A percentile compares a stretch with the other conserved stretches of the same genome.
These are phyloP conservation scores for Sextonia rubra DNA, from an alignment of 164 flowering plant species.

Conservation along the genomic window DNA sequence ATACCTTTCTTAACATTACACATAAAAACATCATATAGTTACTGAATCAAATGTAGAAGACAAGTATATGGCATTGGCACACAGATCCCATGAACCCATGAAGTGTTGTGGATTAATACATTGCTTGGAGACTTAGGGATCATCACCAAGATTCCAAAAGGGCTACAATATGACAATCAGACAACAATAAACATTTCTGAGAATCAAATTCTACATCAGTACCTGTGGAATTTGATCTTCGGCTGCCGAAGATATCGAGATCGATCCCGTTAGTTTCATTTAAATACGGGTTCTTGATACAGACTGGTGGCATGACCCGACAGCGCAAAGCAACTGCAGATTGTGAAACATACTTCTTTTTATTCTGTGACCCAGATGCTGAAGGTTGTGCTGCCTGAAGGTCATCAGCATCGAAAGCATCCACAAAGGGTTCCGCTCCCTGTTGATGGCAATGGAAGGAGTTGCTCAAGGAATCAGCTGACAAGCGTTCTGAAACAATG, in stretches of 20 bases:
- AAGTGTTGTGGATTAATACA: too few relatives aligned
- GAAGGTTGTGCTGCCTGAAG: conserved; percentile 20
- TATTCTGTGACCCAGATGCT: conserved; percentile 27
- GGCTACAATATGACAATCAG: too few relatives aligned
- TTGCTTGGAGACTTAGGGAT: too few relatives aligned
- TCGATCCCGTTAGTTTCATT: conserved; percentile 39
- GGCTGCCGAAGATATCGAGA: conserved; percentile 60
- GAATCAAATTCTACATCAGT: neutral
- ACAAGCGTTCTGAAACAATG: conserved; percentile 28
- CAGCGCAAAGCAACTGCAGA: conserved; percentile 91
- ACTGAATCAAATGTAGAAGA: too few relatives aligned
- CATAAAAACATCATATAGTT: too few relatives aligned
- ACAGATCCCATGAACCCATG: too few relatives aligned
- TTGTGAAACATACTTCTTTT: conserved; percentile 60
- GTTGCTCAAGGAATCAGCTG: conserved; percentile 24
- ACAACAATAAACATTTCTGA: too few relatives aligned
- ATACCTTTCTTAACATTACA: too few relatives aligned
- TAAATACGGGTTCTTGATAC: conserved; percentile 78
- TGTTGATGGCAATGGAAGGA: conserved; percentile 25
- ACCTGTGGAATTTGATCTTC: conserved; percentile 79
- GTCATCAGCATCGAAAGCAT: conserved; percentile 32
- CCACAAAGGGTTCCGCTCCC: conserved; percentile 34
- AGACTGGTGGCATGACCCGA: conserved; percentile 91
- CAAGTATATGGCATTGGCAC: too few relatives aligned
- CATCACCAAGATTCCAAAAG: too few relatives aligned